These are phyloP conservation scores for Tetradesmus obliquus DNA, from an alignment of 139 green algal species.

Conservation along the genomic window DNA sequence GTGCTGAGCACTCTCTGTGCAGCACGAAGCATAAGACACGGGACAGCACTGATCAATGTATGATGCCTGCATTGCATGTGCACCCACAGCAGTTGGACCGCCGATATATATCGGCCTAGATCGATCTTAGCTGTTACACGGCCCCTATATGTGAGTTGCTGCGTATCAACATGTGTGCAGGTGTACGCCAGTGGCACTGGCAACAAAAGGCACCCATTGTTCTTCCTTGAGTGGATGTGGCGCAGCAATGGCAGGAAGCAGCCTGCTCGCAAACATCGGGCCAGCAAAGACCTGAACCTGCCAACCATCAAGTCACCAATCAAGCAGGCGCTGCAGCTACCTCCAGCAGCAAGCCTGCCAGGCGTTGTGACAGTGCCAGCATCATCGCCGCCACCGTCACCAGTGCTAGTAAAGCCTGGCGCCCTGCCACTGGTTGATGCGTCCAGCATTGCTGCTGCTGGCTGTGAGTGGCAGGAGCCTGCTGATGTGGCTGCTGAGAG, in stretches of 20 bases:
- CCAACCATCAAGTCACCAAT: slow-evolving; percentile 6
- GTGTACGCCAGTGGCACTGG: slow-evolving; percentile 80
- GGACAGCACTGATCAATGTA: not conserved
- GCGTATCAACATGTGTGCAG: not conserved
- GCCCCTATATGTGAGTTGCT: too few species aligned
- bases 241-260: not conserved
- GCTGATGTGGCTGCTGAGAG: slow-evolving; percentile 47
- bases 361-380: too few species aligned
- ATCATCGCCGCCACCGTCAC: not conserved
- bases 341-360: not conserved
- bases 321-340: not conserved
- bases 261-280: not conserved
- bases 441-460: slow-evolving; percentile 12
- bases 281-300: slow-evolving; percentile 31
- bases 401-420: not conserved
- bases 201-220: slow-evolving; percentile 87
- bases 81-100: too few species aligned
- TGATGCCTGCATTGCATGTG: not conserved
- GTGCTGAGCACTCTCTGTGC: too few species aligned
- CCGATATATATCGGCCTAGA: too few species aligned
- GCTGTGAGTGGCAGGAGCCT: slow-evolving; percentile 19
- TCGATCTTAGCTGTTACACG: too few species aligned
- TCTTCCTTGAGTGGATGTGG: slow-evolving; percentile 80
- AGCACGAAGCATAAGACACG: too few species aligned
- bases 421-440: not conserved